phyloP scores from a whole-genome alignment of 169 alveolate species.

The Theileria annulata region DNA sequence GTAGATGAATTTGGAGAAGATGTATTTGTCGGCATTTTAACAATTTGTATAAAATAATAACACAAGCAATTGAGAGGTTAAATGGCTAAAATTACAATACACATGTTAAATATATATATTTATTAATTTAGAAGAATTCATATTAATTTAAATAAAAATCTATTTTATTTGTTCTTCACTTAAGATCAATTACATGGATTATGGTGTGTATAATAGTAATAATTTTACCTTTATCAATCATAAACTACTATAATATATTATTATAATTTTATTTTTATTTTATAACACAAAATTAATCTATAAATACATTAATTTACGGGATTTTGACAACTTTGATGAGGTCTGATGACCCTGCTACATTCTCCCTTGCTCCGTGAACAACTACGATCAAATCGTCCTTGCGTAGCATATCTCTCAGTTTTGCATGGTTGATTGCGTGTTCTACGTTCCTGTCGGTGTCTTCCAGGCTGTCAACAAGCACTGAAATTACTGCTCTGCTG shows the following conservation, averaged over 20 bases:
- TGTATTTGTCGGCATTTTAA: not conserved
- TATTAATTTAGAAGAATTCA: too few species aligned
- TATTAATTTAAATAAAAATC: not conserved
- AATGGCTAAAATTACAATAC: too few species aligned
- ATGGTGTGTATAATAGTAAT: not conserved
- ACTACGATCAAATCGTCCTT: slow-evolving; percentile 92
- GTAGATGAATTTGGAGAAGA: not conserved
- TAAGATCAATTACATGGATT: too few species aligned
- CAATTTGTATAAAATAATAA: not conserved
- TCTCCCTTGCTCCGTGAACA: slow-evolving; percentile 93
- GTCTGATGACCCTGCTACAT: slow-evolving; percentile 91
- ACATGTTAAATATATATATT: too few species aligned
- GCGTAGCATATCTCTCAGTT: slow-evolving; percentile 84
- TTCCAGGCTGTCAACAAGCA: slow-evolving; percentile 86
- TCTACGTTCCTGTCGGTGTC: slow-evolving; percentile 87
- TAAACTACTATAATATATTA: too few species aligned
- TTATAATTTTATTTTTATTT: too few species aligned
- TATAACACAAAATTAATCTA: not conserved
- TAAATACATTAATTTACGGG: slow-evolving; percentile 29
- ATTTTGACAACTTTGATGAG: slow-evolving; percentile 87
- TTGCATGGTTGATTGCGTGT: slow-evolving; percentile 89
- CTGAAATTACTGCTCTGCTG: slow-evolving; percentile 91
- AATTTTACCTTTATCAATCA: too few species aligned
- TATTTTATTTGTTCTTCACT: not conserved
- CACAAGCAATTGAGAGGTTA: not conserved